phyloP scores from a whole-genome alignment of 768 basidiomycete genomes.

The Mycena chlorophos region DNA sequence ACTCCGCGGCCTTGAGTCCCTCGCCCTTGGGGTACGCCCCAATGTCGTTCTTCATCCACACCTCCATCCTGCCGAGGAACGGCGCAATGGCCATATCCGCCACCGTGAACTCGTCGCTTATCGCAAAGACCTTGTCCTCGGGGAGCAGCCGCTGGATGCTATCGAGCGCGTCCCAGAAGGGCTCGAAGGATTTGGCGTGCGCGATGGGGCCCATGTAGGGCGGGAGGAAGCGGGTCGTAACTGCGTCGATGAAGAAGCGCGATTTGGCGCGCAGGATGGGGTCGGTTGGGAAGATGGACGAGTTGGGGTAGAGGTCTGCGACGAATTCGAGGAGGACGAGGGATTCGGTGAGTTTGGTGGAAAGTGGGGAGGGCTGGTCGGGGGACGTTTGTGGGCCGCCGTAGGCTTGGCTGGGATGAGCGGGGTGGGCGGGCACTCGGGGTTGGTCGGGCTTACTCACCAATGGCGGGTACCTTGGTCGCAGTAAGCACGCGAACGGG shows the following conservation, averaged over 20 bases:
- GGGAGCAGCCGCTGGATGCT: constrained; percentile 52
- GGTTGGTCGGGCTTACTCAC: background rate
- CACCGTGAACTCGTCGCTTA: constrained; percentile 51
- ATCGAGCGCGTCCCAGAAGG: constrained; percentile 45
- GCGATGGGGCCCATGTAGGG: constrained; percentile 37
- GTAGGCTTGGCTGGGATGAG: constrained; percentile 49
- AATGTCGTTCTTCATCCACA: constrained; percentile 48
- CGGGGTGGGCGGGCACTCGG: background rate
- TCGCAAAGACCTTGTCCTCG: constrained; percentile 41
- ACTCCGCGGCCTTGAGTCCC: constrained; percentile 44
- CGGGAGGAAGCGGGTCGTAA: constrained; percentile 46
- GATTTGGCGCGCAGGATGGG: constrained; percentile 57
- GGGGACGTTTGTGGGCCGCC: constrained; percentile 59
- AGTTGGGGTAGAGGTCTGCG: constrained; percentile 55
- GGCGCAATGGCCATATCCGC: constrained; percentile 65
- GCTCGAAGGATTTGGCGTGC: constrained; percentile 42
- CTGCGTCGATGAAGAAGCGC: constrained; percentile 63
- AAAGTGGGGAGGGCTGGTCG: constrained; percentile 58
- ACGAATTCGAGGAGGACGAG: constrained; percentile 67
- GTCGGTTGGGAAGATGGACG: constrained; percentile 52
- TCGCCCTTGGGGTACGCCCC: constrained; percentile 51
- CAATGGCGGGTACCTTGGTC: constrained; percentile 5
- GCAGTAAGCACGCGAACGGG: background rate
- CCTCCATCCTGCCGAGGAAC: constrained; percentile 55
- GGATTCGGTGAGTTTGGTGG: constrained; percentile 63